phyloP scores from a whole-genome alignment of 352 stramenopile species.

The Phytophthora palmivora region DNA sequence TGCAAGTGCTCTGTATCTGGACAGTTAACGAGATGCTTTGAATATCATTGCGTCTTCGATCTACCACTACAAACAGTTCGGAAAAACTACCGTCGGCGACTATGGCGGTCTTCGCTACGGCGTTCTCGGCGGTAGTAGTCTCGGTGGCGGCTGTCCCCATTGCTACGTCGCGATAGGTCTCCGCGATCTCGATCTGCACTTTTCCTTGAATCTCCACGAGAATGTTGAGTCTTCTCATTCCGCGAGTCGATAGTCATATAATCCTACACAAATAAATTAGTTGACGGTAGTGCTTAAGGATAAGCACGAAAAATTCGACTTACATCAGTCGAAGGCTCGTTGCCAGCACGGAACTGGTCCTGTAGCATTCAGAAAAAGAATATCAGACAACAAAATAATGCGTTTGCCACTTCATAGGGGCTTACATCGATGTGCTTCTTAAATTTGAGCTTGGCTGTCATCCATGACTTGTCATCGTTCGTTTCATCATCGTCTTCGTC shows the following conservation, averaged over 20 bases:
- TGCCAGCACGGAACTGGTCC: slow-evolving; percentile 78
- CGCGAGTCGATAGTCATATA: slow-evolving; percentile 79
- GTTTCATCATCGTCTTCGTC: slow-evolving; percentile 46
- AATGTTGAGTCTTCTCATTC: slow-evolving; percentile 24
- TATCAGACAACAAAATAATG: too few species aligned
- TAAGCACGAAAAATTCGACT: slow-evolving; percentile 1
- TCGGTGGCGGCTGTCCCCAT: slow-evolving; percentile 13
- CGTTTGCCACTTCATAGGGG: neutral
- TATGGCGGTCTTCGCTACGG: slow-evolving; percentile 17
- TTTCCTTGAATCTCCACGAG: slow-evolving; percentile 20
- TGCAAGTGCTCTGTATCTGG: too few species aligned
- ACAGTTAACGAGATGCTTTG: too few species aligned
- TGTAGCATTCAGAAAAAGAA: slow-evolving; percentile 30
- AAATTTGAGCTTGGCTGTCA: slow-evolving; percentile 90
- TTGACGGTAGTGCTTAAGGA: neutral
- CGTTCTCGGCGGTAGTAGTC: slow-evolving; percentile 20
- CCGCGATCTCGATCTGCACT: slow-evolving; percentile 9
- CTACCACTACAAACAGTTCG: neutral
- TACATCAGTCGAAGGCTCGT: slow-evolving; percentile 64
- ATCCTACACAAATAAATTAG: slow-evolving; percentile 41
- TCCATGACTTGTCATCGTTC: slow-evolving; percentile 75
- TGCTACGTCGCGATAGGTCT: slow-evolving; percentile 24
- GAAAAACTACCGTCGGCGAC: slow-evolving; percentile 18
- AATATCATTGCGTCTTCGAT: too few species aligned
- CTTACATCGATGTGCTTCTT: slow-evolving; percentile 90